Evolutionary conservation across 2,329 filamentous ascomycete genomes (phyloP).

Genomic region (Cladophialophora immunda): DNA sequence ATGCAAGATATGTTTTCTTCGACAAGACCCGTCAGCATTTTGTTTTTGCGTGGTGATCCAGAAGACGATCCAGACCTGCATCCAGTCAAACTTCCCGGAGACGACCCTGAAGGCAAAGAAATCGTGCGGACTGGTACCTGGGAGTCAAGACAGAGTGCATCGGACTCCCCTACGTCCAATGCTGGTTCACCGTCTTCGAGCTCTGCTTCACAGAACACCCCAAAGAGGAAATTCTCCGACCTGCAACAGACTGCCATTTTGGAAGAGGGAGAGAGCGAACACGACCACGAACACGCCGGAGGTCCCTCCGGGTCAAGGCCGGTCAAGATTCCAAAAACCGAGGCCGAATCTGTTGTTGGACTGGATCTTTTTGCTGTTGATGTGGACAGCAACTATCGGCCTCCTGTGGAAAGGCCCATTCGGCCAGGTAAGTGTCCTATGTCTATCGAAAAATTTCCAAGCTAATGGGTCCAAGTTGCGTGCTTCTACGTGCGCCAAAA

Average conservation of each 20-base stretch:
- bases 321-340: slow-evolving; percentile 37
- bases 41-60: slow-evolving; percentile 54
- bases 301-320: slow-evolving; percentile 24
- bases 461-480: slow-evolving; percentile 67
- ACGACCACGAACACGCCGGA: slow-evolving; percentile 21
- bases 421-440: slow-evolving; percentile 66
- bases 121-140: slow-evolving; percentile 44
- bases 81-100: slow-evolving; percentile 51
- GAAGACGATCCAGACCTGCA: slow-evolving; percentile 56
- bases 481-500: slow-evolving; percentile 81
- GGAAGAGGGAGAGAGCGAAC: slow-evolving; percentile 38
- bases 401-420: slow-evolving; percentile 74
- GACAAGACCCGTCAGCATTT: slow-evolving; percentile 51
- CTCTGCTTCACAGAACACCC: slow-evolving; percentile 50
- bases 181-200: slow-evolving; percentile 52
- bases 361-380: slow-evolving; percentile 62
- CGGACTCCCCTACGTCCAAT: slow-evolving; percentile 45
- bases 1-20: slow-evolving; percentile 59
- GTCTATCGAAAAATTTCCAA: not conserved
- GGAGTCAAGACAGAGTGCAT: slow-evolving; percentile 47
- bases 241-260: slow-evolving; percentile 36
- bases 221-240: slow-evolving; percentile 51
- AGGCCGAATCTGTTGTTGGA: slow-evolving; percentile 22
- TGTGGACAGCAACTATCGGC: slow-evolving; percentile 84
- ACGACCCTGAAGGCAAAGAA: slow-evolving; percentile 46